Conservation (phyloP, 306 rosid genomes). For the Prunus fruticosa region DNA sequence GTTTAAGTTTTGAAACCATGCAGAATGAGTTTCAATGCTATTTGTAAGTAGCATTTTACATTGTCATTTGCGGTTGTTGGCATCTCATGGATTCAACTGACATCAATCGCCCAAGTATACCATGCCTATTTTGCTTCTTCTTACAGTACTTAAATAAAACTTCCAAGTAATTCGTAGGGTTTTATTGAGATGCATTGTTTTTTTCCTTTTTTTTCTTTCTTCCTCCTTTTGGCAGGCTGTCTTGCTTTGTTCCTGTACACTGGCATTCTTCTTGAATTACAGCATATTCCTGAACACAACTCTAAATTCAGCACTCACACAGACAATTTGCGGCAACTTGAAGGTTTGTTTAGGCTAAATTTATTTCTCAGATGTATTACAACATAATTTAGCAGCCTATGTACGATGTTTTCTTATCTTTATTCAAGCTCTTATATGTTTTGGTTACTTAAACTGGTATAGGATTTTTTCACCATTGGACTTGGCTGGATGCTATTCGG, state of each 20-base stretch:
- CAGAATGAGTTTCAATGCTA: background rate
- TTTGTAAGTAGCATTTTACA: background rate
- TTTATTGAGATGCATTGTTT: constrained; percentile 12
- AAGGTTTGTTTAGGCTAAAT: constrained; percentile 58
- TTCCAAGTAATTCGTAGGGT: background rate
- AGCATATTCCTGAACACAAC: constrained; percentile 89
- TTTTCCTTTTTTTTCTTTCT: constrained; percentile 1
- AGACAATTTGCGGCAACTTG: constrained; percentile 92
- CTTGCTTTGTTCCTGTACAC: constrained; percentile 70
- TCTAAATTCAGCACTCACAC: constrained; percentile 86
- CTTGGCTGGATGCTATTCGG: constrained; percentile 93
- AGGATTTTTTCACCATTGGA: constrained; percentile 90
- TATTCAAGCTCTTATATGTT: background rate
- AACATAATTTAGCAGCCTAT: background rate
- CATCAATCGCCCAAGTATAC: background rate
- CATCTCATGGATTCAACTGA: background rate
- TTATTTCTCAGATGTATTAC: background rate
- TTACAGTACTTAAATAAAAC: background rate
- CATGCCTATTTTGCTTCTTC: background rate
- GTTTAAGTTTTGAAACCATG: background rate
- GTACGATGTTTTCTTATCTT: background rate
- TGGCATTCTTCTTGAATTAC: constrained; percentile 96
- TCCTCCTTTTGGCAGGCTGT: constrained; percentile 50
- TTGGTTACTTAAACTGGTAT: background rate
- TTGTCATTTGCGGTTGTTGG: background rate